Conservation (phyloP, 306 rosid genomes). For the Pyrus pyrifolia region DNA sequence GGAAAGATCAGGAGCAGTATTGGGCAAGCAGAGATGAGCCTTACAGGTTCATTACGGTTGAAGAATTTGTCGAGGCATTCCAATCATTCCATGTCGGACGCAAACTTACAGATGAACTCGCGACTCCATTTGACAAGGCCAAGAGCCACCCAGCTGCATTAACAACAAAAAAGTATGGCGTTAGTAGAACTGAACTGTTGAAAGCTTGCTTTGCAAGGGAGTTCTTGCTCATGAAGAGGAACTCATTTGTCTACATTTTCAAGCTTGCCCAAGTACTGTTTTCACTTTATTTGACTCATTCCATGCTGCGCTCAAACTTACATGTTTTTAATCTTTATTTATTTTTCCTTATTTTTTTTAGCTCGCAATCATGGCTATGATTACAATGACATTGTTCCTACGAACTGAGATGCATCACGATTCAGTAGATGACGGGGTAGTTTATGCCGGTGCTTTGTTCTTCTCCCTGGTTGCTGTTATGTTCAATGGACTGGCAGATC, state of each 20-base stretch:
- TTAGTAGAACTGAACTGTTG: constrained; percentile 29
- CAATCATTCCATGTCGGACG: constrained; percentile 36
- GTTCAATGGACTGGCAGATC: constrained; percentile 58
- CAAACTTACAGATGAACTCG: constrained; percentile 27
- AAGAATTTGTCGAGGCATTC: constrained; percentile 35
- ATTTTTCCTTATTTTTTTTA: constrained; percentile 2
- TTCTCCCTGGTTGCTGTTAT: constrained; percentile 30
- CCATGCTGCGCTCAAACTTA: background rate
- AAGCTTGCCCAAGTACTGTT: constrained; percentile 39
- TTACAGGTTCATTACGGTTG: constrained; percentile 33
- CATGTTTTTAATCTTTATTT: background rate
- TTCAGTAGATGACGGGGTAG: constrained; percentile 35
- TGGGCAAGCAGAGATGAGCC: constrained; percentile 34
- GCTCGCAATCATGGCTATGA: constrained; percentile 28
- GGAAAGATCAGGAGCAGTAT: constrained; percentile 45
- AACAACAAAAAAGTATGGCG: constrained; percentile 29
- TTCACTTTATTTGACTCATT: background rate
- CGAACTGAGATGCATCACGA: constrained; percentile 39
- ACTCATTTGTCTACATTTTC: constrained; percentile 38
- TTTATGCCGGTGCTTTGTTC: constrained; percentile 49
- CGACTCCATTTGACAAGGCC: constrained; percentile 37
- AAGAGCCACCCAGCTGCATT: constrained; percentile 52
- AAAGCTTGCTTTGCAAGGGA: constrained; percentile 59
- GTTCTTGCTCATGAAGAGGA: constrained; percentile 55
- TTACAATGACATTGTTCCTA: constrained; percentile 38